These are phyloP conservation scores for Penicillium roqueforti DNA, from an alignment of 495 filamentous ascomycete species.

Conservation along the genomic window DNA sequence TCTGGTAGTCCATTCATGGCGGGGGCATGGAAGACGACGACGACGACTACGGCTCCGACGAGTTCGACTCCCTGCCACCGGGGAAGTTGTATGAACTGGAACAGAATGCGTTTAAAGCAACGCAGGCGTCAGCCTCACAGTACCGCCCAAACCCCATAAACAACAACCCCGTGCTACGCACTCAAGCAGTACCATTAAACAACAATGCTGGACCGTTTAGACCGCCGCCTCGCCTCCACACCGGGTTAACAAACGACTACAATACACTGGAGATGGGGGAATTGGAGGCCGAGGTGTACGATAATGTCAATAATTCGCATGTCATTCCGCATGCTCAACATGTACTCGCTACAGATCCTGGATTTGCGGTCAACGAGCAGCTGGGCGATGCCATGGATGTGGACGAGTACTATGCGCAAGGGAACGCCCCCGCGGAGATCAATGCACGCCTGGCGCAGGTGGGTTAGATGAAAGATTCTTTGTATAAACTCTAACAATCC, in stretches of 20 bases:
- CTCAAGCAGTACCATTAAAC: slow-evolving; percentile 5
- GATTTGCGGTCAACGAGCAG: slow-evolving; percentile 9
- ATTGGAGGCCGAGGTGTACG: slow-evolving; percentile 49
- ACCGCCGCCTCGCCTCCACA: slow-evolving; percentile 33
- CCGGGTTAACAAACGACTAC: slow-evolving; percentile 48
- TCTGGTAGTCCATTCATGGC: slow-evolving; percentile 39
- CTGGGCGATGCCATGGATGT: slow-evolving; percentile 27
- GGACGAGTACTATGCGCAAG: slow-evolving; percentile 29
- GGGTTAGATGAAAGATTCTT: not conserved
- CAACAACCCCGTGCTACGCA: slow-evolving; percentile 5
- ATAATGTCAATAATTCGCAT: slow-evolving; percentile 36
- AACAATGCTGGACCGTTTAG: slow-evolving; percentile 20
- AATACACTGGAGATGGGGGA: slow-evolving; percentile 54
- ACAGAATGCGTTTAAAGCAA: slow-evolving; percentile 51
- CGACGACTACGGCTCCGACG: slow-evolving; percentile 64
- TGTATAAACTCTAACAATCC: slow-evolving; percentile 27
- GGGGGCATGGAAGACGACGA: slow-evolving; percentile 56
- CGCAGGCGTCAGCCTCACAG: slow-evolving; percentile 34
- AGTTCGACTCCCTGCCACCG: slow-evolving; percentile 54
- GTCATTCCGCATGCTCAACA: slow-evolving; percentile 21
- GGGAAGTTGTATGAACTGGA: slow-evolving; percentile 52
- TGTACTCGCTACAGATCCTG: slow-evolving; percentile 1
- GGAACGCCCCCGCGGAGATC: slow-evolving; percentile 7
- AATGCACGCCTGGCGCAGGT: slow-evolving; percentile 35
- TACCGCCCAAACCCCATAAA: slow-evolving; percentile 7